Evolutionary conservation across 1,139 yeast genomes (phyloP).

Genomic region (Arxiozyma slooffiae): DNA sequence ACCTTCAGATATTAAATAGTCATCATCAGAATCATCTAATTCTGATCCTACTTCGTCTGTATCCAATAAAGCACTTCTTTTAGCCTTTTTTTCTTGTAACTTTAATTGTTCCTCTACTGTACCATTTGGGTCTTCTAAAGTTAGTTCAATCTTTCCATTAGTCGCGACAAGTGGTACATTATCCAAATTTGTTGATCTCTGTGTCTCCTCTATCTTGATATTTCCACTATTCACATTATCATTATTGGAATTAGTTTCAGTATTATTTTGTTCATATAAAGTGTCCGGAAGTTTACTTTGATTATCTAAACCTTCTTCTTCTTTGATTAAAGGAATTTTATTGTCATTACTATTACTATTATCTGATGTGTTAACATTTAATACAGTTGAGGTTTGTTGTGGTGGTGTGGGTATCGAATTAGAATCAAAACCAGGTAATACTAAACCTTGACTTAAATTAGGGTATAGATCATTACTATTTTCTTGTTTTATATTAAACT

Average conservation of each 20-base stretch:
- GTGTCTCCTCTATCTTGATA: neutral
- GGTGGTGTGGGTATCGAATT: neutral
- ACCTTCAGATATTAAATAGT: slow-evolving; percentile 40
- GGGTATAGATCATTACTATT: neutral
- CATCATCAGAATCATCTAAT: slow-evolving; percentile 49
- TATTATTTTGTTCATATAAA: neutral
- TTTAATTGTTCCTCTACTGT: slow-evolving; percentile 39
- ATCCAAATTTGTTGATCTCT: slow-evolving; percentile 11
- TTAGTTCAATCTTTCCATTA: slow-evolving; percentile 11
- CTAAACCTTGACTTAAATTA: slow-evolving; percentile 41
- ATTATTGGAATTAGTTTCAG: neutral
- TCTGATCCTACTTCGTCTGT: slow-evolving; percentile 59
- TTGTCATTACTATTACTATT: neutral
- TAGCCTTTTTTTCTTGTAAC: slow-evolving; percentile 31
- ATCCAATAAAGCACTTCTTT: slow-evolving; percentile 34
- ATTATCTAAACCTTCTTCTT: slow-evolving; percentile 1
- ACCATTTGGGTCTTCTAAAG: slow-evolving; percentile 36
- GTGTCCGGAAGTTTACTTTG: slow-evolving; percentile 1
- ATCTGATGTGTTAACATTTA: slow-evolving; percentile 20
- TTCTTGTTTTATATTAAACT: slow-evolving; percentile 2
- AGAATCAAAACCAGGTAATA: slow-evolving; percentile 16
- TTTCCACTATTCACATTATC: neutral
- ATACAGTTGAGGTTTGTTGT: slow-evolving; percentile 1
- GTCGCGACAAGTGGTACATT: slow-evolving; percentile 2
- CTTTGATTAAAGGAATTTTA: slow-evolving; percentile 2